Conservation (phyloP, 1,139 yeast species). For the Scheffersomyces insectosa region DNA sequence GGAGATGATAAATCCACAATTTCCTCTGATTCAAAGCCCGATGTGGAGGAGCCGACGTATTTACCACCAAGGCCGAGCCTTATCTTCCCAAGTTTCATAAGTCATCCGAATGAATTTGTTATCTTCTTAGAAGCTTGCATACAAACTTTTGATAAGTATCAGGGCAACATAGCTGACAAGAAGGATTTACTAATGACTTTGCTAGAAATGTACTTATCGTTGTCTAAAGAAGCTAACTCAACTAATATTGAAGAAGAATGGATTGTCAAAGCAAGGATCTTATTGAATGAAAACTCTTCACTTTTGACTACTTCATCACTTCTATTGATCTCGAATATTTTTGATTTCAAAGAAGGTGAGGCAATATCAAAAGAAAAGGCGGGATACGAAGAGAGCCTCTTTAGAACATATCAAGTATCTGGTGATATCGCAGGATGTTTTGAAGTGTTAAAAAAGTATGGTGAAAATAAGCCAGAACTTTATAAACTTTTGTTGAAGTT, state of each 20-base stretch:
- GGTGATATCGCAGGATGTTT: conserved; percentile 61
- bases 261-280: conserved; percentile 61
- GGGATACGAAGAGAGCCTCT: conserved; percentile 63
- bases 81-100: conserved; percentile 81
- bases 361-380: conserved; percentile 32
- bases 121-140: conserved; percentile 93
- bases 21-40: neutral
- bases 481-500: conserved; percentile 67
- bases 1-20: conserved; percentile 11
- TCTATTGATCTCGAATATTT: conserved; percentile 66
- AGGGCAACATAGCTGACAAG: conserved; percentile 69
- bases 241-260: conserved; percentile 35
- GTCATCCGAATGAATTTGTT: conserved; percentile 85
- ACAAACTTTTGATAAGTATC: conserved; percentile 73
- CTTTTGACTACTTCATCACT: conserved; percentile 60
- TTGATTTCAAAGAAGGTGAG: conserved; percentile 55
- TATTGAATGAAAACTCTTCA: conserved; percentile 46
- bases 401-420: conserved; percentile 61
- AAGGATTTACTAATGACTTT: conserved; percentile 74
- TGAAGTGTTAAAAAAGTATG: conserved; percentile 57
- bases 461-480: conserved; percentile 62
- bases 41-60: conserved; percentile 58
- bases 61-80: conserved; percentile 90
- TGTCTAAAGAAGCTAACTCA: conserved; percentile 41
- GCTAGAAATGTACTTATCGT: conserved; percentile 74